Base-by-base conservation (phyloP, 2,329 filamentous ascomycete species). In the Botrytis fragariae region DNA sequence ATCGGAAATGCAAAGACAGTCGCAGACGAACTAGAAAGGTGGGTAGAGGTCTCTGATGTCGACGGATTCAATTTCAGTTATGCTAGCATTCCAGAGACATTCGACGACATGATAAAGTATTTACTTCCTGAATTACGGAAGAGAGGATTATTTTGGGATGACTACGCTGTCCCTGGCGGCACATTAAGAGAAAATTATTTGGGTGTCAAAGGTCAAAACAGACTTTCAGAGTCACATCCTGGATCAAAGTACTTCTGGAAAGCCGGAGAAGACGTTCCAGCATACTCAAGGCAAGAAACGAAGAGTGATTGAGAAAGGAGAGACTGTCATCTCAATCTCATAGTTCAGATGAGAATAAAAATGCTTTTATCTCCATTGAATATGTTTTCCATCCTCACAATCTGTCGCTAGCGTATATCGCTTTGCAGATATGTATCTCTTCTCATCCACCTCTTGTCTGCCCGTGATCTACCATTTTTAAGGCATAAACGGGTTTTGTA, bases 41-140 rank as follows among this genome's bases (percentile, higher is more conserved):
- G 78, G 78, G 74, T 73, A 14, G 75, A 77, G 37, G 76, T 78
- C 32, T 74, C 76, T 44, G 77, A 79, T 73, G 74, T 79, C 35
- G 77, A 79, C 74, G 77, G 77, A 7, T 79, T 78, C 39, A 79
- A 79, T 72, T 70, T 79, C 37, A 77, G 75, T 71, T 79, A 77
- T 72, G 77, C 77, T 37, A 76, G 74, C n/a, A 90, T 90, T 77
- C 91, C 90, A 0, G 86, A 88, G 73, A 90, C 89, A 0, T 93
- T 92, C 82, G 87, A 89, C 74, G 91, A 93, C 76, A 88, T 93
- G 20, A 86, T 89, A 59, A 88, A 92, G 39, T 83, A 91, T 1
- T 81, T 93, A 10, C 79, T 93, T 1, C 91, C 91, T 0, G 91
- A 92, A 77, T 83, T 93, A 29, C 86, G 84, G 42, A 83, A 82